Conservation (phyloP, 148 eudicot species). For the Camellia granthamiana region DNA sequence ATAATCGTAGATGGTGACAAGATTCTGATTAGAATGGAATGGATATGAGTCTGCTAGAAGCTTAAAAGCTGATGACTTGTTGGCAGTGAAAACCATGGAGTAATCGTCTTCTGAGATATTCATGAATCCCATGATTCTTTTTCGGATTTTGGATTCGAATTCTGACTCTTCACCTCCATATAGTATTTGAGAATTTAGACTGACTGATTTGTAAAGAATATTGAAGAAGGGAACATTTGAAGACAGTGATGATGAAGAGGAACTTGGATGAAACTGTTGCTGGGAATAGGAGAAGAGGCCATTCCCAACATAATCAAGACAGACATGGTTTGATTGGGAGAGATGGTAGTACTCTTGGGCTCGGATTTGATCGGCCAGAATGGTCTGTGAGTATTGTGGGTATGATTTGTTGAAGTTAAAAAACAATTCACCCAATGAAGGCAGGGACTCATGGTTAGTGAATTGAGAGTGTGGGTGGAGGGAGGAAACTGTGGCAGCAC, state of each 20-base stretch:
- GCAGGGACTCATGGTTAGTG: constrained; percentile 75
- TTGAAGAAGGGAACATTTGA: constrained; percentile 32
- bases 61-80: constrained; percentile 52
- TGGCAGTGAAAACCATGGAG: constrained; percentile 52
- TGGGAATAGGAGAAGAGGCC: constrained; percentile 60
- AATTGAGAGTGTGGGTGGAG: constrained; percentile 56
- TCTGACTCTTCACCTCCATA: constrained; percentile 25
- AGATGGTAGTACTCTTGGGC: constrained; percentile 51
- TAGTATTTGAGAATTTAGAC: constrained; percentile 19
- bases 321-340: constrained; percentile 39
- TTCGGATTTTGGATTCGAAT: constrained; percentile 32
- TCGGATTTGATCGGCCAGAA: constrained; percentile 59
- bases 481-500: constrained; percentile 44
- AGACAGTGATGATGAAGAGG: constrained; percentile 33
- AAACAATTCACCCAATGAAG: constrained; percentile 38
- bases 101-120: constrained; percentile 63
- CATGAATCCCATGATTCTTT: constrained; percentile 52
- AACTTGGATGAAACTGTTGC: constrained; percentile 12
- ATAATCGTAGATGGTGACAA: constrained; percentile 60
- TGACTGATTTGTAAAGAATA: constrained; percentile 27
- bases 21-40: constrained; percentile 31
- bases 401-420: constrained; percentile 38
- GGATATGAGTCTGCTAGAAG: constrained; percentile 56
- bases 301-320: constrained; percentile 74
- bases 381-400: constrained; percentile 49